Percentiles rank a stretch among this genome's conserved stretches.
Evolutionary conservation across 1,284 basidiomycete genomes (phyloP).

Genomic region (Termitomyces sp.): DNA sequence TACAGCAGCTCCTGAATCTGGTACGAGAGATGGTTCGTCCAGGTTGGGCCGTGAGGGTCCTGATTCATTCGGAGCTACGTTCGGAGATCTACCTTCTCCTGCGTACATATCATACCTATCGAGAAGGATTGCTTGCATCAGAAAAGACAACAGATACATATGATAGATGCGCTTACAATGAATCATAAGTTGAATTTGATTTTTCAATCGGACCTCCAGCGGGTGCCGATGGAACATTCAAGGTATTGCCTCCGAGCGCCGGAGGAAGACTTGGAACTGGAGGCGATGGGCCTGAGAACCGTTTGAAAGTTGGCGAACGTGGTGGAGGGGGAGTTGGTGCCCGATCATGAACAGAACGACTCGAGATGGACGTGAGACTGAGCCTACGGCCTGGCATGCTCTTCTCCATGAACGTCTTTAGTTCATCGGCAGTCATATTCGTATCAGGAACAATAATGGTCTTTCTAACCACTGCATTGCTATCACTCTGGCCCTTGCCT

Average conservation of each 20-base stretch:
- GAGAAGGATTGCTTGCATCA: constrained; percentile 16
- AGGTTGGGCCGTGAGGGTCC: constrained; percentile 16
- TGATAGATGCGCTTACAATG: constrained; percentile 53
- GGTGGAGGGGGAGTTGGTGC: constrained; percentile 78
- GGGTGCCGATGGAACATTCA: constrained; percentile 35
- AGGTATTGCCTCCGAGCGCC: constrained; percentile 38
- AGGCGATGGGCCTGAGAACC: constrained; percentile 64
- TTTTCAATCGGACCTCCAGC: constrained; percentile 47
- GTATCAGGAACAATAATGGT: constrained; percentile 73
- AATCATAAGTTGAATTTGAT: constrained; percentile 66
- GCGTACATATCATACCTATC: constrained; percentile 76
- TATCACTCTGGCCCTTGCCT: constrained; percentile 30
- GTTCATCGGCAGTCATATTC: constrained; percentile 47
- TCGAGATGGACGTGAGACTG: constrained; percentile 54
- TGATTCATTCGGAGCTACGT: constrained; percentile 26
- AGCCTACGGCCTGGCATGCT: constrained; percentile 52
- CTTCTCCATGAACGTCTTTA: constrained; percentile 51
- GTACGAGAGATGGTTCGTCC: constrained; percentile 22
- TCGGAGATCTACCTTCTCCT: constrained; percentile 43
- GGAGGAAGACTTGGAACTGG: constrained; percentile 65
- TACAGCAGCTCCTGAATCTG: constrained; percentile 58
- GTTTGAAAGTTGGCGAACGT: constrained; percentile 46
- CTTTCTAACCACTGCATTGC: constrained; percentile 58
- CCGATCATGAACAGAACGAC: constrained; percentile 70
- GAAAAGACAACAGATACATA: constrained; percentile 15